A percentile compares a stretch with the other conserved stretches of the same genome.
These are phyloP conservation scores for Crithidia acanthocephali DNA, from an alignment of 208 protist species.

Conservation along the genomic window DNA sequence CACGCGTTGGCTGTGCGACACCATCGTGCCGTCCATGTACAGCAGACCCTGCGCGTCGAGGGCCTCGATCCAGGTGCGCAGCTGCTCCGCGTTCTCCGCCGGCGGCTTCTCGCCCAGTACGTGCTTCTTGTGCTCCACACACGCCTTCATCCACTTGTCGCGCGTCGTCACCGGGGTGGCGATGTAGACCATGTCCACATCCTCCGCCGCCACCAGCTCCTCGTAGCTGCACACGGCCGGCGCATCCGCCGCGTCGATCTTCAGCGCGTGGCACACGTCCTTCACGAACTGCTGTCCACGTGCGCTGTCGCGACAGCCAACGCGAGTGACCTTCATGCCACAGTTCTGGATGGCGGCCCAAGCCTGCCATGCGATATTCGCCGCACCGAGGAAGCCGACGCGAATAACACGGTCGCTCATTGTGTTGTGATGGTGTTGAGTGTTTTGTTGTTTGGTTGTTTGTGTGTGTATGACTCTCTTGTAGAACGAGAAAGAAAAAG, in stretches of 20 bases:
- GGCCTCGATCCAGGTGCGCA: constrained; percentile 57
- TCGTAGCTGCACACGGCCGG: constrained; percentile 33
- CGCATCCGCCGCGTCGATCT: constrained; percentile 13
- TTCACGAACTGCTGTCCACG: constrained; percentile 41
- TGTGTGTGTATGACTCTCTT: neutral
- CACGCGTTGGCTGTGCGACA: constrained; percentile 52
- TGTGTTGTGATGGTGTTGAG: neutral
- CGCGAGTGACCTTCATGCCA: constrained; percentile 42
- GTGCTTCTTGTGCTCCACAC: constrained; percentile 61
- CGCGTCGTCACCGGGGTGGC: constrained; percentile 45
- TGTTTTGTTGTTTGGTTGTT: neutral
- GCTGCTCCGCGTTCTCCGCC: constrained; percentile 43
- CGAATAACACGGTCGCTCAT: constrained; percentile 38
- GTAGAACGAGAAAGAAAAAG: neutral
- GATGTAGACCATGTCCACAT: constrained; percentile 53
- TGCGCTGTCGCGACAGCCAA: constrained; percentile 50
- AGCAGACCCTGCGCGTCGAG: constrained; percentile 46
- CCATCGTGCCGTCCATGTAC: constrained; percentile 74
- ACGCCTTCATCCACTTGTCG: constrained; percentile 50
- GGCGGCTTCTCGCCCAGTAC: constrained; percentile 65
- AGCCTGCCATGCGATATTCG: constrained; percentile 45
- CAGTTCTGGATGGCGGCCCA: constrained; percentile 47
- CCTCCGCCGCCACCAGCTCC: constrained; percentile 26
- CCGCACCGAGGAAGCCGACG: constrained; percentile 63
- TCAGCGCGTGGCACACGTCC: constrained; percentile 28